Conservation (phyloP, 441 rosid species). For the Erodium chrysanthum region DNA sequence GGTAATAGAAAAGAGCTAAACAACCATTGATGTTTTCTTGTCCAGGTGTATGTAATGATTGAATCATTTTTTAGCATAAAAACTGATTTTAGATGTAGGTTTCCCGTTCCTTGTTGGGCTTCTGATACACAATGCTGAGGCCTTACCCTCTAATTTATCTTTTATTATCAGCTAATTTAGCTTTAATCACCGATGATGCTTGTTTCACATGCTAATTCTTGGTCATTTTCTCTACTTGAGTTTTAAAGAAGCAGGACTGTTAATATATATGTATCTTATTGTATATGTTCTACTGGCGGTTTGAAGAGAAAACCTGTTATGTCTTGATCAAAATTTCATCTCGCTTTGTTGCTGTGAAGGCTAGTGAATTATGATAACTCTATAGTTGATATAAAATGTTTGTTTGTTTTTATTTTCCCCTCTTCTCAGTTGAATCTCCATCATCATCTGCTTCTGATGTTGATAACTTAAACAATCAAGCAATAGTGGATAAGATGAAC, state of each 20-base stretch:
- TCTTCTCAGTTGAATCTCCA: constrained; percentile 11
- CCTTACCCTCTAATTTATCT: neutral
- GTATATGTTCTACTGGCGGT: no score
- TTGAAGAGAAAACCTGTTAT: no score
- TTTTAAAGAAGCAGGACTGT: no score
- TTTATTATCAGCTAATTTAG: no score
- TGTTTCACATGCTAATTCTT: no score
- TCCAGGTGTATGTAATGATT: neutral
- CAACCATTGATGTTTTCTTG: neutral
- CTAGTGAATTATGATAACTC: neutral
- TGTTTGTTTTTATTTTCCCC: neutral
- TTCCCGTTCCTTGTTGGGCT: neutral
- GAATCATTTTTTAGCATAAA: neutral
- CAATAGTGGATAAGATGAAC: constrained; percentile 6
- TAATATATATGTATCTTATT: no score
- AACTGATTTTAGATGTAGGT: constrained; percentile 5
- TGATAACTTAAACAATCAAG: constrained; percentile 17
- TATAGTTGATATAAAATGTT: neutral
- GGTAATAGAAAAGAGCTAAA: neutral
- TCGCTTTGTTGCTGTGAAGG: neutral
- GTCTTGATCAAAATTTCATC: no score
- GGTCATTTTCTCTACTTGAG: no score
- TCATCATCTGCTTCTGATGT: constrained; percentile 16
- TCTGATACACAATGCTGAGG: neutral
- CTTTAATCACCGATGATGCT: neutral